Evolutionary conservation across 768 basidiomycete species (phyloP).

Genomic region (Tubosaeta brunneosetosa): DNA sequence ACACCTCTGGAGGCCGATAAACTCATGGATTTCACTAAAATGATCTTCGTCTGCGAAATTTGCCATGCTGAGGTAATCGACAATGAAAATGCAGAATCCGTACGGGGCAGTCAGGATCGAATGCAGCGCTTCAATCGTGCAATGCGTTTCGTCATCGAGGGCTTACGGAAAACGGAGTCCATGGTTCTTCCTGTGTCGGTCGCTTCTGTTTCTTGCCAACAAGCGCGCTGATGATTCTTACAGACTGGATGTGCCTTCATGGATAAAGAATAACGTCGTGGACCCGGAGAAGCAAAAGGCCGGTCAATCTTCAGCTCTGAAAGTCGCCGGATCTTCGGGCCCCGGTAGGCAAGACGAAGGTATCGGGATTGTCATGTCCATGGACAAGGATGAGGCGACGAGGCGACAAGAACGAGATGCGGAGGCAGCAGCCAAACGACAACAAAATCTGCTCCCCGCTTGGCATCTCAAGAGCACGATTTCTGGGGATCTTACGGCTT

Average conservation of each 20-base stretch:
- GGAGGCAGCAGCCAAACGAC: constrained; percentile 78
- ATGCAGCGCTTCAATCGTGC: constrained; percentile 95
- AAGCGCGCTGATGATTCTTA: constrained; percentile 1
- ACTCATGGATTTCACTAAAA: constrained; percentile 66
- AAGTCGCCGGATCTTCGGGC: constrained; percentile 68
- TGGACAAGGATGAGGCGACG: constrained; percentile 83
- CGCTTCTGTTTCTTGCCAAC: background rate
- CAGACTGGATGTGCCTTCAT: constrained; percentile 79
- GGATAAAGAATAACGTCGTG: constrained; percentile 70
- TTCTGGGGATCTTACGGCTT: constrained; percentile 83
- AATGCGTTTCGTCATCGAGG: constrained; percentile 83
- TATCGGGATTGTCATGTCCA: constrained; percentile 80
- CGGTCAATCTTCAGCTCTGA: constrained; percentile 51
- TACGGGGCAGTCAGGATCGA: constrained; percentile 81
- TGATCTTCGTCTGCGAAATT: constrained; percentile 78
- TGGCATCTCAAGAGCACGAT: constrained; percentile 98
- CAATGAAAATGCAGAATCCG: constrained; percentile 86
- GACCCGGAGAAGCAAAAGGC: constrained; percentile 60
- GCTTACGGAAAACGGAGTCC: constrained; percentile 82
- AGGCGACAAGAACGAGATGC: constrained; percentile 69
- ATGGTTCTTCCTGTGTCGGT: constrained; percentile 81
- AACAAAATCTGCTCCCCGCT: constrained; percentile 86
- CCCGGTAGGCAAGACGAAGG: constrained; percentile 63
- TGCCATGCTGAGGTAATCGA: constrained; percentile 85
- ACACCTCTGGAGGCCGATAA: constrained; percentile 81